Evolutionary conservation across 2,329 filamentous ascomycete species (phyloP).

Genomic region (Rhynchosporium agropyri): DNA sequence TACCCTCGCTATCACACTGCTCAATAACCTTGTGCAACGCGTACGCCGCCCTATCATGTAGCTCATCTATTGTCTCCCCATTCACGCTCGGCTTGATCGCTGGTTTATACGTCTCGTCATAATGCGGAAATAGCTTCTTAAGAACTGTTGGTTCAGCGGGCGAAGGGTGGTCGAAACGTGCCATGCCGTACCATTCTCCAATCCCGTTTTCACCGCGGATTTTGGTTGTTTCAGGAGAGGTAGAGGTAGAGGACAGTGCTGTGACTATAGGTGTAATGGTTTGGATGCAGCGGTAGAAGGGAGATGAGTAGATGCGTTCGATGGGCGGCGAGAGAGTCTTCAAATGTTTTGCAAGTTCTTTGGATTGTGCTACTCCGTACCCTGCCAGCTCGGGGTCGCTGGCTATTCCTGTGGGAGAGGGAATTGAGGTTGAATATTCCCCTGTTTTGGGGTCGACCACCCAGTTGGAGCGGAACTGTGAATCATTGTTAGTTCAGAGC

Average conservation of each 20-base stretch:
- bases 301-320: conserved; percentile 78
- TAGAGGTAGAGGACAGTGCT: conserved; percentile 43
- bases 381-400: conserved; percentile 86
- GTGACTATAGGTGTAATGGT: conserved; percentile 73
- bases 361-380: conserved; percentile 82
- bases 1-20: conserved; percentile 70
- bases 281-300: conserved; percentile 86
- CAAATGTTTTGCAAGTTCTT: conserved; percentile 72
- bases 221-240: conserved; percentile 38
- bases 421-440: conserved; percentile 71
- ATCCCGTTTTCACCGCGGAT: conserved; percentile 61
- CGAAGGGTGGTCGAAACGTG: conserved; percentile 81
- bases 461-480: conserved; percentile 88
- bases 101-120: conserved; percentile 61
- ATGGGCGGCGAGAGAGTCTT: conserved; percentile 64
- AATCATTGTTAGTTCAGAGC: conserved; percentile 21
- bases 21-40: conserved; percentile 71
- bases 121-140: conserved; percentile 64
- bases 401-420: conserved; percentile 83
- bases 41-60: conserved; percentile 79
- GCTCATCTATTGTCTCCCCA: conserved; percentile 77
- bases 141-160: conserved; percentile 69
- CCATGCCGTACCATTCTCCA: conserved; percentile 90
- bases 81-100: conserved; percentile 68
- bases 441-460: conserved; percentile 80